Percentiles rank a stretch among this genome's conserved stretches.
Evolutionary conservation across 2,329 filamentous ascomycete species (phyloP).

Genomic region (Aspergillus piperis): DNA sequence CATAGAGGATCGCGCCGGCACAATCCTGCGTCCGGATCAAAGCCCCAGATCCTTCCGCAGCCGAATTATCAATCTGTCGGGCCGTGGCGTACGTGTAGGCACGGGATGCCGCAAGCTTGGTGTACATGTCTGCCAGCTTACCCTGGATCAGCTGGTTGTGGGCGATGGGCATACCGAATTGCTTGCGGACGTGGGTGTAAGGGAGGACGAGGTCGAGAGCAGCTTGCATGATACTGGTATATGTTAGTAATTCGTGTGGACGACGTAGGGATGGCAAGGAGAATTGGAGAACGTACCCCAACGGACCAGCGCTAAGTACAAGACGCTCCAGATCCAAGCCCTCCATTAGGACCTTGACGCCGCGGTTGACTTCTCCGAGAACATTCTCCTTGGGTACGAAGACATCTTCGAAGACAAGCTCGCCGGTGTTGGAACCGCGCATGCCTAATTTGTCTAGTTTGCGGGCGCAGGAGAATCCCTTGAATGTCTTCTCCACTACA

Average conservation of each 20-base stretch:
- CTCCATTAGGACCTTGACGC: conserved; percentile 92
- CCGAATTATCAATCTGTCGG: conserved; percentile 73
- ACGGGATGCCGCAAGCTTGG: conserved; percentile 79
- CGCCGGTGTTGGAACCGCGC: conserved; percentile 94
- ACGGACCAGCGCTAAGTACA: conserved; percentile 83
- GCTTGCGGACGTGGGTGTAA: conserved; percentile 83
- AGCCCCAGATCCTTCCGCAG: conserved; percentile 35
- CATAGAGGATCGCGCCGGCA: conserved; percentile 89
- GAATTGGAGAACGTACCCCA: conserved; percentile 57
- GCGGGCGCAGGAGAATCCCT: conserved; percentile 81
- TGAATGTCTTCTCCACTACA: conserved; percentile 68
- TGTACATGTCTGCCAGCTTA: conserved; percentile 96
- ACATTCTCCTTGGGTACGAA: conserved; percentile 84
- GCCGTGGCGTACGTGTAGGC: conserved; percentile 88
- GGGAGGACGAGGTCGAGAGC: conserved; percentile 82
- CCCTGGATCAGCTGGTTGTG: conserved; percentile 93
- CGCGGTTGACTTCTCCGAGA: conserved; percentile 75
- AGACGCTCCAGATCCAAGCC: conserved; percentile 91
- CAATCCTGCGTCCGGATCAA: conserved; percentile 84
- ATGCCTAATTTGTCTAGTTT: conserved; percentile 99
- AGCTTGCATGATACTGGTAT: conserved; percentile 79
- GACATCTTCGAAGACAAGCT: conserved; percentile 85
- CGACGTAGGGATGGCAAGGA: not conserved
- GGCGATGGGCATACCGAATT: conserved; percentile 84
- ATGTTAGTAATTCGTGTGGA: conserved; percentile 13